Evolutionary conservation across 129 eudicot genomes (phyloP), one percentile per base, ranked within the genome.

Genomic region (Lactuca saligna): DNA sequence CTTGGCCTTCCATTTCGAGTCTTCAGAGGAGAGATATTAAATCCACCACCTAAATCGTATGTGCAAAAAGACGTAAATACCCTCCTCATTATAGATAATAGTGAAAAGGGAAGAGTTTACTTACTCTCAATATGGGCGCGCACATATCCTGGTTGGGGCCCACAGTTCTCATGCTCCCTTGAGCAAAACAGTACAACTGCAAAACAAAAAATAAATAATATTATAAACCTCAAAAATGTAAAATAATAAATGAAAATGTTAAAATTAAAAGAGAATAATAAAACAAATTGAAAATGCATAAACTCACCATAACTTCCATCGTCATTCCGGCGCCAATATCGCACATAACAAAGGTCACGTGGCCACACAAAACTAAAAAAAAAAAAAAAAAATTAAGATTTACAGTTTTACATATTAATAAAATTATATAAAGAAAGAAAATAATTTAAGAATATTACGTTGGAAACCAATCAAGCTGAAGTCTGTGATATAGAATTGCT

Each of bases 301-400:
- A 46, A 70, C 80, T 81, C 72, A 89, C 99, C 99, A 76, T 93
- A 93, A 79, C 99, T 93, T 60, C 99, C 99, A 78, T 93, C 97
- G 80, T 93, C 99, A 77, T 93, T 93, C 54, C 99, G 97, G 34
- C 99, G 99, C 99, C 99, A 93, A 74, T 93, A 93, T 25, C 99
- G 90, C 68, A 93, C 88, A 80, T 93, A 93, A 82, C 99, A 93
- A 58, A 93, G 97, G 82, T 93, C 99, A 62, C 99, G 99, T 17
- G 99, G 99, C 99, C 99, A 93, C 58, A 93, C 88, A 70, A 93
- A 85, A 79, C 99, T 93, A 82, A 50, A 70, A 73, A 25, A 1
- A 25, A 0, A 0, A 82, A 50, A 70, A 73, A 25, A 1, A 25
- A 0, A 0, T 25, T 25, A 1, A 25, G 29, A 2, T 25, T 25